Evolutionary conservation across 106 monocot species (phyloP).

Genomic region (Dioscorea dumetorum): DNA sequence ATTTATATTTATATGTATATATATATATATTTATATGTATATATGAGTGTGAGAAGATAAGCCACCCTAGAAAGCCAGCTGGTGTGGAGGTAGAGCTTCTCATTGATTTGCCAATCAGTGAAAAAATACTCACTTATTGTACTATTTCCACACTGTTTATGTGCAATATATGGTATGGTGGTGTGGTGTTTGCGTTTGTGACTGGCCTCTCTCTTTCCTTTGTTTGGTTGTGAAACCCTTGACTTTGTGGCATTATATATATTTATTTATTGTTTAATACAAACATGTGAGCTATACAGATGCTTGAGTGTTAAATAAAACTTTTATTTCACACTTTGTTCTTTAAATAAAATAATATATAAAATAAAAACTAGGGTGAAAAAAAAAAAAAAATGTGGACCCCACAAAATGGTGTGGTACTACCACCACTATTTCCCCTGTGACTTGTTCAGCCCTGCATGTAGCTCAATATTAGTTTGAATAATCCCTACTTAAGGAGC

Average conservation of each 20-base stretch:
- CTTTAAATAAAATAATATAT: too few relatives aligned
- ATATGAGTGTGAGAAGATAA: slow-evolving; percentile 10
- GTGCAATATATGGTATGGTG: not conserved
- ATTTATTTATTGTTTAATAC: not conserved
- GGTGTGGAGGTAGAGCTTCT: slow-evolving; percentile 6
- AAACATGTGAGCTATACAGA: too few relatives aligned
- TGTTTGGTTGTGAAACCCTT: not conserved
- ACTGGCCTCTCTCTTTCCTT: not conserved
- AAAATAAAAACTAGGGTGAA: too few relatives aligned
- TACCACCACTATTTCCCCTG: too few relatives aligned
- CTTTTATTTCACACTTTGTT: too few relatives aligned
- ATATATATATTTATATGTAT: too few relatives aligned
- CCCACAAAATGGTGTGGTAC: too few relatives aligned
- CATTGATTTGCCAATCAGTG: not conserved
- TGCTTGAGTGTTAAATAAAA: too few relatives aligned
- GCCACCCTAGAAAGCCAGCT: slow-evolving; percentile 29
- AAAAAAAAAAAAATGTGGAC: too few relatives aligned
- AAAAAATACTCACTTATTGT: not conserved
- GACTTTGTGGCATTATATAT: not conserved
- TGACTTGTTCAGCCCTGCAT: too few relatives aligned
- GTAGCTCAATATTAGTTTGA: too few relatives aligned
- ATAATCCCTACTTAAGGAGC: too few relatives aligned
- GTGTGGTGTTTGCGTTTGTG: not conserved
- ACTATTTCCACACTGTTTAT: not conserved
- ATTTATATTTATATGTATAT: not conserved